Evolutionary conservation across 768 basidiomycete genomes (phyloP), one percentile per base, ranked within the genome.

Genomic region (Kwoniella bestiolae): DNA sequence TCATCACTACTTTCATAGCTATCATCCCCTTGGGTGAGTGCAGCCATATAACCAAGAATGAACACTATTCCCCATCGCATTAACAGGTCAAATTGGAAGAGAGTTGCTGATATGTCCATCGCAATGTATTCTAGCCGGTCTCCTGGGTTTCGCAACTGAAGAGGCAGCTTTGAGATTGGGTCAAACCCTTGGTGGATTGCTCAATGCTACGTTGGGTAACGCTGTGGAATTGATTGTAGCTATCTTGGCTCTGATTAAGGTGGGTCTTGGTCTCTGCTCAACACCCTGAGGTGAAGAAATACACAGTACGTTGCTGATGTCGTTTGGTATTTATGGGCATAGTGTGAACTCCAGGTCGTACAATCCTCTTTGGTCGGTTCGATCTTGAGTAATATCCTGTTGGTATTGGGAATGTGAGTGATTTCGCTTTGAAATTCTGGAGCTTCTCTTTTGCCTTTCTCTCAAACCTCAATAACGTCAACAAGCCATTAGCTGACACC

Each of bases 121-220:
- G n/a, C n/a, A n/a, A n/a, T n/a, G 5, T 12, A 7, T 5, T 38
- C 3, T 34, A 73, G 85, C 85, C 29, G 85, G 84, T 12, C 73
- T 86, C 31, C 81, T 86, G 31, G 85, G 85, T 3, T 82, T 86
- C 49, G 85, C 85, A 34, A 86, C 86, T 0, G 86, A 86, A 71
- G 84, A 86, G 72, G 84, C 86, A 26, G 85, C 85, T 0, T 67
- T 85, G 23, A 81, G 83, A 57, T 47, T 79, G 23, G 77, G 77
- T 59, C 83, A 85, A 65, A 85, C 85, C 38, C 78, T 86, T 16
- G 85, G 86, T 57, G 86, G 86, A 51, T 73, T 87, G 18, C 74
- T 87, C 56, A 86, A 87, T 63, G 86, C 86, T 3, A 85, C 85
- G 0, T 76, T 86, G 31, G 85, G 86, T 14, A 86, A 86, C 67